A percentile compares a stretch with the other conserved stretches of the same genome.
Conservation (phyloP, 805 yeast genomes). For the Ogataea haglerorum region DNA sequence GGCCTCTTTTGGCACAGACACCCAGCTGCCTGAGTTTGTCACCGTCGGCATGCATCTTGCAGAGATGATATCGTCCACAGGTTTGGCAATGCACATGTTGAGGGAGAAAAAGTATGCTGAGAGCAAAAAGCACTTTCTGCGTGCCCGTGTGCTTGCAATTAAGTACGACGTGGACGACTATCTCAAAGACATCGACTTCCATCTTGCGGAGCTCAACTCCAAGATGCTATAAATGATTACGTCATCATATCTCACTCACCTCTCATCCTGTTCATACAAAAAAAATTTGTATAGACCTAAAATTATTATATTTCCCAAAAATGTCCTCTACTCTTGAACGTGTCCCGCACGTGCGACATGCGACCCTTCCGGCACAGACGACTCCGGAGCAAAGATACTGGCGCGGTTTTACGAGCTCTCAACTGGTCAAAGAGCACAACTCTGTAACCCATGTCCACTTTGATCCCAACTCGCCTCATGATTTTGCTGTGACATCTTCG, state of each 20-base stretch:
- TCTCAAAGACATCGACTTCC: conserved; percentile 16
- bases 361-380: conserved; percentile 77
- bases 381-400: conserved; percentile 94
- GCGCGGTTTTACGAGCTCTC: conserved; percentile 82
- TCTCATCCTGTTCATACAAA: neutral
- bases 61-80: conserved; percentile 19
- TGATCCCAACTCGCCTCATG: conserved; percentile 82
- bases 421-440: conserved; percentile 88
- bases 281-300: conserved; percentile 4
- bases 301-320: neutral
- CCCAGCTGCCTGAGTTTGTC: conserved; percentile 15
- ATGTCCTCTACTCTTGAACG: conserved; percentile 78
- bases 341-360: conserved; percentile 61
- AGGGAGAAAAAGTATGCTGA: conserved; percentile 10
- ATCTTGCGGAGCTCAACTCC: conserved; percentile 6
- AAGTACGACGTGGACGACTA: conserved; percentile 18
- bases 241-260: neutral
- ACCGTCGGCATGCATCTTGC: conserved; percentile 15
- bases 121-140: conserved; percentile 14
- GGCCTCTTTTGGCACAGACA: conserved; percentile 10
- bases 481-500: conserved; percentile 89
- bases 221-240: conserved; percentile 1
- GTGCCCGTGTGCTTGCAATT: conserved; percentile 18
- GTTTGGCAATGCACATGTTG: conserved; percentile 16
- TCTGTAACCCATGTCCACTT: conserved; percentile 86